These are phyloP conservation scores for Paramecium sexaurelia DNA, from an alignment of 73 alveolate genomes.

Conservation along the genomic window DNA sequence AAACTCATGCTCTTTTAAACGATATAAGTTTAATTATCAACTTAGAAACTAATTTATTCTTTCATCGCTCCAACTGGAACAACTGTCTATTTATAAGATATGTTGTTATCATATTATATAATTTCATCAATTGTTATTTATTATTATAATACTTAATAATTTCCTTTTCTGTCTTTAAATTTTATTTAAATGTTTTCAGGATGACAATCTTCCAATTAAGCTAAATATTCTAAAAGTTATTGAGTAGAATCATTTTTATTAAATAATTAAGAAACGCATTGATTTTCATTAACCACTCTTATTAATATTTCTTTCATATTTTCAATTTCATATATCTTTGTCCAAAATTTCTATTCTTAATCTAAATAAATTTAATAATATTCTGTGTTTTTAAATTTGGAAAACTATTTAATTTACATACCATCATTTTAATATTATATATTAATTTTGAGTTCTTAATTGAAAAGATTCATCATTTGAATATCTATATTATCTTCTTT, in stretches of 20 bases:
- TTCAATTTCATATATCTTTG: background rate
- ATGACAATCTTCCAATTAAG: constrained; percentile 1
- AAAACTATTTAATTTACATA: background rate
- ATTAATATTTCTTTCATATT: background rate
- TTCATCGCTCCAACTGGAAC: constrained; percentile 40
- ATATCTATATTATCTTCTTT: background rate
- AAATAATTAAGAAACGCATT: background rate
- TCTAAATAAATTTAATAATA: background rate
- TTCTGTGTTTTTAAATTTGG: background rate
- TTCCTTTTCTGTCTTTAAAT: constrained; percentile 39
- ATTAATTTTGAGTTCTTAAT: background rate
- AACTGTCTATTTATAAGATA: constrained; percentile 28
- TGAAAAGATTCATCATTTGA: background rate
- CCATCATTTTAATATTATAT: background rate
- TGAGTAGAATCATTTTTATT: background rate
- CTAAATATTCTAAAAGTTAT: background rate
- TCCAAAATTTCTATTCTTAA: background rate
- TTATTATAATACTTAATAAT: background rate
- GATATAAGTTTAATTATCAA: background rate
- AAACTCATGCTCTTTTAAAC: background rate
- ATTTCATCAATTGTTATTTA: background rate
- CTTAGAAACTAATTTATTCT: constrained; percentile 38
- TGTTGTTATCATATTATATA: background rate
- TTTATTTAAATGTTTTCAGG: background rate
- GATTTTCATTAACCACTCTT: background rate